A percentile compares a stretch with the other conserved stretches of the same genome.
These are phyloP conservation scores for Lophium mytilinum DNA, from an alignment of 495 filamentous ascomycete genomes.

Conservation along the genomic window DNA sequence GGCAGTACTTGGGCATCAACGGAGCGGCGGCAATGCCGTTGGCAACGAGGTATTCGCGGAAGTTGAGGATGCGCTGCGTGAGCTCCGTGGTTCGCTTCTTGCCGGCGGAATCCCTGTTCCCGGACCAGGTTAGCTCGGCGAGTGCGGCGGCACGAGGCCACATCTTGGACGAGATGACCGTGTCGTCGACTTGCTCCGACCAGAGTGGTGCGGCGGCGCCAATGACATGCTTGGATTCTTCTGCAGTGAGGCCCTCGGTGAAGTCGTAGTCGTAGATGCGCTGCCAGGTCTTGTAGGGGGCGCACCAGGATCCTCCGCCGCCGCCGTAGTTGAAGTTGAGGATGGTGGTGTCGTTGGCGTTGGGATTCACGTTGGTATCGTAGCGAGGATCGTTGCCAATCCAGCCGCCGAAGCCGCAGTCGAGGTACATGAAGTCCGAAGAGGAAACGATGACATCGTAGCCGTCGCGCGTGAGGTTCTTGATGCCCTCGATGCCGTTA, in stretches of 20 bases:
- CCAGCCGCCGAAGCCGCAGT: slow-evolving; percentile 49
- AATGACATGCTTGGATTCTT: slow-evolving; percentile 40
- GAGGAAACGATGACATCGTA: slow-evolving; percentile 50
- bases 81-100: slow-evolving; percentile 44
- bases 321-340: slow-evolving; percentile 49
- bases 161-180: slow-evolving; percentile 40
- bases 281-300: slow-evolving; percentile 54
- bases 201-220: slow-evolving; percentile 47
- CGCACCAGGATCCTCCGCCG: slow-evolving; percentile 50
- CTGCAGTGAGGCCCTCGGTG: slow-evolving; percentile 40
- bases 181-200: slow-evolving; percentile 49
- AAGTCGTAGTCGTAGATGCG: slow-evolving; percentile 56
- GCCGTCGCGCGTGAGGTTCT: slow-evolving; percentile 42
- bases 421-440: slow-evolving; percentile 48
- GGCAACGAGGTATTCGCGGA: slow-evolving; percentile 49
- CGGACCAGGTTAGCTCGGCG: slow-evolving; percentile 48
- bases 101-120: slow-evolving; percentile 42
- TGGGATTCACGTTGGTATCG: slow-evolving; percentile 42
- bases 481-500: slow-evolving; percentile 44
- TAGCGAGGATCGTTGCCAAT: slow-evolving; percentile 49
- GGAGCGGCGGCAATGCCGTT: slow-evolving; percentile 44
- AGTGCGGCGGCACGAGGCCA: slow-evolving; percentile 51
- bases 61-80: slow-evolving; percentile 50
- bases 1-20: slow-evolving; percentile 47
- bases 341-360: slow-evolving; percentile 25